Base-by-base conservation (phyloP, 257 asterid species). In the Fraxinus quadrangulata region DNA sequence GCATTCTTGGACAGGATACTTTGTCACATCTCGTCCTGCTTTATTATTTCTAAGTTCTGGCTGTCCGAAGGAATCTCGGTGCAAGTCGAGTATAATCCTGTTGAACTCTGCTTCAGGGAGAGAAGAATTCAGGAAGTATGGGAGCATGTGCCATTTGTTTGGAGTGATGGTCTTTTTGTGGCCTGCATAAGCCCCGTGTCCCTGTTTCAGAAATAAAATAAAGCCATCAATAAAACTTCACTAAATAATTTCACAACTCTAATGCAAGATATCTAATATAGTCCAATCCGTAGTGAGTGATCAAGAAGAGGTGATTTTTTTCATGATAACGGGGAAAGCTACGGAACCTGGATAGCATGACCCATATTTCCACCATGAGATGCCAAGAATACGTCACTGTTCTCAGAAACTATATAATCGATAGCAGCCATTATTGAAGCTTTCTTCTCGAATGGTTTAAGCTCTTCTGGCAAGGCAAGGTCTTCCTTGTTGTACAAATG, bases 331-430 rank as follows among this genome's bases (percentile, higher is more conserved):
- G n/a, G n/a, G n/a, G 68, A 61, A 21, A 23, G 13, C 14, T 28
- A 12, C 68, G 49, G 23, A 87, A 91, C 98, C 98, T 95, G 99
- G 56, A 95, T 86, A 45, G 96, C 97, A 5, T 88, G 99, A 34
- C 98, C 98, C 99, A 95, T 93, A 73, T 95, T 95, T 79, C 99
- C 99, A 28, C 99, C 99, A 82, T 95, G 99, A 24, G 99, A 95
- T 12, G 99, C 97, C 99, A 95, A 93, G 94, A 95, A 95, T 3
- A 90, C 98, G 72, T 95, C 93, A 75, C 99, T 93, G 19, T 84
- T 88, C 86, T 90, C 98, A 0, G 96, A 91, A 11, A 95, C 94
- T 37, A 93, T 89, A 71, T 89, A 92, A 61, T 95, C 99, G 23
- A 95, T 85, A 19, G 97, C 98, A 54, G 98, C 97, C 94, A 92